phyloP scores from a whole-genome alignment of 768 basidiomycete genomes.

The Tricholoma hemisulphureum region DNA sequence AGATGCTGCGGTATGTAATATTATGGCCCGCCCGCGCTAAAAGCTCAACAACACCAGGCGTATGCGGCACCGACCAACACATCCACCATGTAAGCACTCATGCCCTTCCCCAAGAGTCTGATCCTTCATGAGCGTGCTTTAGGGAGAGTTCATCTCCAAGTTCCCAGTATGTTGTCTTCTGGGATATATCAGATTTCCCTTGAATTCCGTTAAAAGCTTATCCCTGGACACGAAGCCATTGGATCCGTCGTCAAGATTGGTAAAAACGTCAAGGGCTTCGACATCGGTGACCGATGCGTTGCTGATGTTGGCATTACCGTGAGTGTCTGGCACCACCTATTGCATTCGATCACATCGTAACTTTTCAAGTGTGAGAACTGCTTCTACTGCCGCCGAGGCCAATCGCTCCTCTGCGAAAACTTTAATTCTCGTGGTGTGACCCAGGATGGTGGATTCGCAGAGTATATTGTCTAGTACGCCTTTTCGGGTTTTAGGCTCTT shows the following conservation, averaged over 20 bases:
- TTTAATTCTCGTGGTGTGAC: constrained; percentile 81
- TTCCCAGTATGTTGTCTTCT: constrained; percentile 42
- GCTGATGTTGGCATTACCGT: constrained; percentile 78
- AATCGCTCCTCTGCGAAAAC: constrained; percentile 80
- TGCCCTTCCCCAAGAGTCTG: not conserved
- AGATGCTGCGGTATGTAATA: constrained; percentile 39
- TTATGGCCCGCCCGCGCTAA: not conserved
- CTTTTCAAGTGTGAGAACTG: constrained; percentile 69
- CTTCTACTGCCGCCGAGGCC: constrained; percentile 86
- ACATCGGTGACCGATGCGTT: constrained; percentile 77
- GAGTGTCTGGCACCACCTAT: constrained; percentile 14
- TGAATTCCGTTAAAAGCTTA: constrained; percentile 41
- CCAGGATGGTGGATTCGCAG: constrained; percentile 83
- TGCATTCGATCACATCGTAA: constrained; percentile 9
- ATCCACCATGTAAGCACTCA: constrained; percentile 49
- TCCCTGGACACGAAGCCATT: constrained; percentile 75
- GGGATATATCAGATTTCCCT: not conserved
- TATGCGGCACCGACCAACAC: constrained; percentile 63
- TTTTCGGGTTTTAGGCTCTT: not conserved
- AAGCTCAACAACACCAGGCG: constrained; percentile 31
- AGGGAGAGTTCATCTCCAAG: constrained; percentile 61
- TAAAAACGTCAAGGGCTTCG: constrained; percentile 76
- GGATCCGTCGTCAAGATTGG: constrained; percentile 74
- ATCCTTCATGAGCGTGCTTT: not conserved
- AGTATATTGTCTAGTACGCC: constrained; percentile 80